These are phyloP conservation scores for Nicotiana paniculata DNA, from an alignment of 257 asterid genomes.

Conservation along the genomic window DNA sequence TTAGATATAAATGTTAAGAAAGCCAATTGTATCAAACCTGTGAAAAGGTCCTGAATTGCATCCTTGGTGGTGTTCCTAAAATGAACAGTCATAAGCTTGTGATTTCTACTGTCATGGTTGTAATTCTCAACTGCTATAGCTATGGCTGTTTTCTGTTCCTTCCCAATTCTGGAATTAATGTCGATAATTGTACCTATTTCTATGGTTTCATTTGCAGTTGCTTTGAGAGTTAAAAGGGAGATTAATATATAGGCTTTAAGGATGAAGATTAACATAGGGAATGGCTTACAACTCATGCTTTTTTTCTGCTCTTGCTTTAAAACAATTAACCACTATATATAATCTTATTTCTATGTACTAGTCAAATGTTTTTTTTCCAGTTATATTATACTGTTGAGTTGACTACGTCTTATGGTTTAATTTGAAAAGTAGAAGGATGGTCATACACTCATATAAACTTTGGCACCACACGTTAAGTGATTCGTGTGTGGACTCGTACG, in stretches of 20 bases:
- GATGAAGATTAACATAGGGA: not conserved
- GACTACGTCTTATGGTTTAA: not conserved
- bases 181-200: constrained; percentile 33
- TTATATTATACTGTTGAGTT: not conserved
- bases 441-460: not conserved
- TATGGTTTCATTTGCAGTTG: constrained; percentile 5
- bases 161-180: constrained; percentile 32
- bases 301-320: not conserved
- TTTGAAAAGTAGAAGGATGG: not conserved
- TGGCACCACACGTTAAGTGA: not conserved
- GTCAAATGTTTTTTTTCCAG: not conserved
- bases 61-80: constrained; percentile 18
- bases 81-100: constrained; percentile 16
- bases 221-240: not conserved
- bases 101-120: constrained; percentile 12
- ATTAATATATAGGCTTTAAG: not conserved
- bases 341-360: not conserved
- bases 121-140: constrained; percentile 23
- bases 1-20: not conserved
- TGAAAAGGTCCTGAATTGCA: constrained; percentile 28
- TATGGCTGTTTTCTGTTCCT: constrained; percentile 32
- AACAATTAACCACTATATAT: not conserved
- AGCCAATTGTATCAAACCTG: constrained; percentile 19
- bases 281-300: constrained; percentile 1
- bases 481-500: not conserved